Percentiles rank a stretch among this genome's conserved stretches.
Evolutionary conservation across 768 basidiomycete species (phyloP).

Genomic region (Udeniomyces megalosporus): DNA sequence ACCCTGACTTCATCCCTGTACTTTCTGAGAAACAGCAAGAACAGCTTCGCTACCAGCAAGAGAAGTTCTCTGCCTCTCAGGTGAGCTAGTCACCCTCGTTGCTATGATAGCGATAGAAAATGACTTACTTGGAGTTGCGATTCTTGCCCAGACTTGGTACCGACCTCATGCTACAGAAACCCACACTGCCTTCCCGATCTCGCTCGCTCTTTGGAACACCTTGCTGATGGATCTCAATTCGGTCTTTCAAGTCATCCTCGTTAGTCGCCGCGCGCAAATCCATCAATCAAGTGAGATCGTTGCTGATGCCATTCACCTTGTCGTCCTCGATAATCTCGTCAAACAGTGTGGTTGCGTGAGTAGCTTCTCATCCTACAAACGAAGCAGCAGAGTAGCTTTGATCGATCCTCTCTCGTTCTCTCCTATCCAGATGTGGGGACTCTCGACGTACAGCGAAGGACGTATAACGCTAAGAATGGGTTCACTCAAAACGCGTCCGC

Average conservation of each 20-base stretch:
- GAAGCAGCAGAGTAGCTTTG: not conserved
- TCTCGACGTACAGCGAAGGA: slow-evolving; percentile 28
- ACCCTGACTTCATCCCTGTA: slow-evolving; percentile 27
- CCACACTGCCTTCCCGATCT: slow-evolving; percentile 10
- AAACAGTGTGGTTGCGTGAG: no score
- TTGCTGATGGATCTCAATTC: slow-evolving; percentile 41
- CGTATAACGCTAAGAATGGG: slow-evolving; percentile 17
- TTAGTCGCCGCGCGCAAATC: no score
- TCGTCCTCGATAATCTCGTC: not conserved
- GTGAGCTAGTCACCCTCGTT: slow-evolving; percentile 13
- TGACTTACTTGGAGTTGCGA: not conserved
- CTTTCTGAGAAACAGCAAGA: slow-evolving; percentile 28
- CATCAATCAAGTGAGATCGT: no score
- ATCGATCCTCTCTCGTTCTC: not conserved
- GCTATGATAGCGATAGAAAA: not conserved
- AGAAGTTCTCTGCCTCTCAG: slow-evolving; percentile 27
- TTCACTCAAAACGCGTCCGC: slow-evolving; percentile 23
- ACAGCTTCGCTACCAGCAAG: slow-evolving; percentile 25
- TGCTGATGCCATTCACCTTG: slow-evolving; percentile 8
- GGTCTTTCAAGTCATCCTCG: slow-evolving; percentile 46
- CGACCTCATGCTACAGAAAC: slow-evolving; percentile 13
- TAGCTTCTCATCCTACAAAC: no score
- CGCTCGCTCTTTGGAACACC: slow-evolving; percentile 12
- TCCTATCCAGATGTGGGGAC: slow-evolving; percentile 66
- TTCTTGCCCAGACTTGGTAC: slow-evolving; percentile 13